These are phyloP conservation scores for Coniochaeta ligniaria DNA, from an alignment of 2,329 filamentous ascomycete genomes.

Conservation along the genomic window DNA sequence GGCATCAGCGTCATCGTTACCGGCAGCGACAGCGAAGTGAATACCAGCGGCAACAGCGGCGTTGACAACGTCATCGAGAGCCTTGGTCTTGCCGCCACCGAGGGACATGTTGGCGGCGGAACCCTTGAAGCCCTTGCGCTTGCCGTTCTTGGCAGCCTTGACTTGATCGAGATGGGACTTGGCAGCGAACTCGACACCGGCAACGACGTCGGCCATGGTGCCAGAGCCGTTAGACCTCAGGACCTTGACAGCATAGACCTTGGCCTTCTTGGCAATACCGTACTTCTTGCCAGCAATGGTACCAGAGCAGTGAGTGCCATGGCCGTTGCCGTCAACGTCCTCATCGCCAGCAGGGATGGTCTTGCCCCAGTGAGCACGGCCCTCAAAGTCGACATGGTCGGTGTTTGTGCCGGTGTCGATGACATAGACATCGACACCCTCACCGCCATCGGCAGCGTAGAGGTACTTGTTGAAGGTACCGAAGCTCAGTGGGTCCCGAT, in stretches of 20 bases:
- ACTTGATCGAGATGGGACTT: constrained; percentile 69
- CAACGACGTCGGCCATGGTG: constrained; percentile 97
- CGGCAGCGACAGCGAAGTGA: constrained; percentile 96
- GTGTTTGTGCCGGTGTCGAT: constrained; percentile 96
- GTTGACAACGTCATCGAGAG: constrained; percentile 88
- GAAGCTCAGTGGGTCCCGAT: constrained; percentile 81
- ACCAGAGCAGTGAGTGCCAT: constrained; percentile 98
- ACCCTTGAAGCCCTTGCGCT: constrained; percentile 97
- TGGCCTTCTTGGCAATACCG: constrained; percentile 98
- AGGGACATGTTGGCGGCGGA: constrained; percentile 99
- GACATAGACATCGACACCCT: constrained; percentile 97
- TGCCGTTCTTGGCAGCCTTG: constrained; percentile 73
- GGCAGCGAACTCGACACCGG: constrained; percentile 94
- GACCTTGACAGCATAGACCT: constrained; percentile 96
- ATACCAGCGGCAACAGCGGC: constrained; percentile 86
- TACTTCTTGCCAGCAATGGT: constrained; percentile 98
- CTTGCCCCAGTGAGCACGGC: constrained; percentile 92
- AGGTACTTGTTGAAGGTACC: constrained; percentile 98
- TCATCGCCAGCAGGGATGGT: constrained; percentile 81
- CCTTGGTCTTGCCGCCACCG: constrained; percentile 90
- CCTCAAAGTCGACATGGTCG: constrained; percentile 95
- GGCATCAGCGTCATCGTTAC: constrained; percentile 97
- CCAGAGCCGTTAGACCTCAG: constrained; percentile 95
- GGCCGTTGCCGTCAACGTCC: constrained; percentile 92
- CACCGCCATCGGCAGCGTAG: constrained; percentile 80